These are phyloP conservation scores for Chytriomyces confervae DNA, from an alignment of 192 early-diverging fungal genomes.

Conservation along the genomic window DNA sequence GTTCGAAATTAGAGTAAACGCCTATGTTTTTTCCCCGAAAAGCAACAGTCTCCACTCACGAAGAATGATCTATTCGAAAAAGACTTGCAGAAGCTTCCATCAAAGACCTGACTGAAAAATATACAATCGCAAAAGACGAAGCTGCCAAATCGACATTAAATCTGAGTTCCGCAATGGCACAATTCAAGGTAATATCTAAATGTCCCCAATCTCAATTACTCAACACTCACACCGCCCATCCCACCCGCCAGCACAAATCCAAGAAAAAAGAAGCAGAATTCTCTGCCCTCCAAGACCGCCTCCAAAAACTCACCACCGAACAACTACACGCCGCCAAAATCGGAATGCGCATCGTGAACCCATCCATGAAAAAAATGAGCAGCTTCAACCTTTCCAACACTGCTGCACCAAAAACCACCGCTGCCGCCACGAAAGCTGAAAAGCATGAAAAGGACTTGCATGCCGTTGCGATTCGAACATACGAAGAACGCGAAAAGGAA, in stretches of 20 bases:
- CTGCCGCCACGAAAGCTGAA: neutral
- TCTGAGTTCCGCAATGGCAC: neutral
- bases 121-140: slow-evolving; percentile 19
- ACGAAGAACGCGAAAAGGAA: slow-evolving; percentile 31
- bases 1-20: slow-evolving; percentile 9
- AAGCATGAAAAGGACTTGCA: slow-evolving; percentile 23
- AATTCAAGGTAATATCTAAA: slow-evolving; percentile 11
- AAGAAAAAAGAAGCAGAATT: slow-evolving; percentile 1
- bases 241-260: neutral
- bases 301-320: slow-evolving; percentile 21
- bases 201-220: neutral
- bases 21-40: neutral
- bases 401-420: neutral
- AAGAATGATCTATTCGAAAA: neutral
- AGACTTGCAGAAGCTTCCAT: neutral
- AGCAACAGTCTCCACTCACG: neutral
- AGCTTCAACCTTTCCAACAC: neutral
- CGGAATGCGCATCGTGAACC: slow-evolving; percentile 31
- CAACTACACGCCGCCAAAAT: slow-evolving; percentile 15
- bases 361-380: slow-evolving; percentile 3
- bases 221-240: neutral
- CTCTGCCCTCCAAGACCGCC: slow-evolving; percentile 16
- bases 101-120: slow-evolving; percentile 24
- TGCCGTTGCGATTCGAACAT: neutral
- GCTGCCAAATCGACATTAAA: slow-evolving; percentile 10